phyloP scores from a whole-genome alignment of 257 asterid genomes.

The Oldenlandia corymbosa region DNA sequence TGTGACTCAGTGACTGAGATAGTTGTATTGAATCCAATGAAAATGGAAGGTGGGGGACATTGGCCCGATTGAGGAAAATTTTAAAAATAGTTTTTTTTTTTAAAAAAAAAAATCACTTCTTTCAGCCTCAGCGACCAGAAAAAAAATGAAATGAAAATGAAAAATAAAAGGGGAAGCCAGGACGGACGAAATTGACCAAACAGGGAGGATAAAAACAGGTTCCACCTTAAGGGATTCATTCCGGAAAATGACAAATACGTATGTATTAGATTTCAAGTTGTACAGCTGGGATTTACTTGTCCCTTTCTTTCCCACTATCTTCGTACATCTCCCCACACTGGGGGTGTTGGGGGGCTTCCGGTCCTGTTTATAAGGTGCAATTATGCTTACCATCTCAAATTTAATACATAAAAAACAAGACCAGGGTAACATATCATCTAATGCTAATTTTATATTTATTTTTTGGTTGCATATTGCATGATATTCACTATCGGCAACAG shows the following conservation, averaged over 20 bases:
- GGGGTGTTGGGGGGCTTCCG: too few species aligned
- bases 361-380: too few species aligned
- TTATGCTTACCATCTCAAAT: too few species aligned
- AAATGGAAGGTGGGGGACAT: conserved; percentile 6
- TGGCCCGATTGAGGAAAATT: conserved; percentile 35
- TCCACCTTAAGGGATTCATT: conserved; percentile 20
- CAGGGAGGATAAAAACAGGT: conserved; percentile 15
- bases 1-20: conserved; percentile 8
- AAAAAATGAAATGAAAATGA: too few species aligned
- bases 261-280: too few species aligned
- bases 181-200: conserved; percentile 24
- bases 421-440: too few species aligned
- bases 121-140: too few species aligned
- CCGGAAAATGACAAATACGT: conserved; percentile 46
- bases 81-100: too few species aligned
- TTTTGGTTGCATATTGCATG: too few species aligned
- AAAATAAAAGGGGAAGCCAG: not conserved
- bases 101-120: conserved; percentile 4
- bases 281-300: conserved; percentile 64
- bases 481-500: too few species aligned
- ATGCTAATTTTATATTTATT: too few species aligned
- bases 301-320: conserved; percentile 28
- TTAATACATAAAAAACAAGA: too few species aligned
- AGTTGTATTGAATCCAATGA: conserved; percentile 14
- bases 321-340: not conserved